A percentile compares a stretch with the other conserved stretches of the same genome.
Evolutionary conservation across 2,329 filamentous ascomycete genomes (phyloP).

Genomic region (Albifimbria verrucaria): DNA sequence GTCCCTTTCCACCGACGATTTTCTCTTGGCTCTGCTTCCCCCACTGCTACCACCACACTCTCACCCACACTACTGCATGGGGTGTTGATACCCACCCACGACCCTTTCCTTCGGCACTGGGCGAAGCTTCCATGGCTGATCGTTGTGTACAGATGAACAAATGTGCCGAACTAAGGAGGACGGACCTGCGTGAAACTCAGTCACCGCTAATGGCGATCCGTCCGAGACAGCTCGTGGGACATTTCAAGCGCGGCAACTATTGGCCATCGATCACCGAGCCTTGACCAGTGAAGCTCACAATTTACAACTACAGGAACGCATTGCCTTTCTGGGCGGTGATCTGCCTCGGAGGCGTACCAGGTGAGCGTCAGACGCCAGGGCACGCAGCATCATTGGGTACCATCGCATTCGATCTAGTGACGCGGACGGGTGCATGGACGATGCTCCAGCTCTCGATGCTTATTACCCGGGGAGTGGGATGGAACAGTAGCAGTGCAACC

Average conservation of each 20-base stretch:
- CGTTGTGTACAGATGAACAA: background rate
- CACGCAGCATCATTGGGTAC: background rate
- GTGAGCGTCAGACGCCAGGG: background rate
- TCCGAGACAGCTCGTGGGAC: too few relatives aligned
- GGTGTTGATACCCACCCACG: background rate
- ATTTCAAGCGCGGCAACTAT: too few relatives aligned
- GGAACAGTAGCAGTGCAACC: background rate
- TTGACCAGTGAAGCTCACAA: background rate
- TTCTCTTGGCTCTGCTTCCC: background rate
- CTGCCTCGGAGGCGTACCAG: background rate
- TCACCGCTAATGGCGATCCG: too few relatives aligned
- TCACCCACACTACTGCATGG: background rate
- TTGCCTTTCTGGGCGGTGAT: background rate
- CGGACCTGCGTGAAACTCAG: too few relatives aligned
- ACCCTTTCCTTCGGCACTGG: background rate
- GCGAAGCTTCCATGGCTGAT: background rate
- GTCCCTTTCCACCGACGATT: background rate
- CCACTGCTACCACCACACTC: background rate
- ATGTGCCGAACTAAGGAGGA: background rate
- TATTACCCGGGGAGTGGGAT: background rate
- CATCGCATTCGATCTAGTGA: background rate
- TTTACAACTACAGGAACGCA: background rate
- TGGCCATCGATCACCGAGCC: too few relatives aligned
- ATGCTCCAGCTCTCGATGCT: background rate
- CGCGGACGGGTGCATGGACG: background rate